Base-by-base conservation (phyloP, 2,329 filamentous ascomycete species). In the Microdochium bolleyi region DNA sequence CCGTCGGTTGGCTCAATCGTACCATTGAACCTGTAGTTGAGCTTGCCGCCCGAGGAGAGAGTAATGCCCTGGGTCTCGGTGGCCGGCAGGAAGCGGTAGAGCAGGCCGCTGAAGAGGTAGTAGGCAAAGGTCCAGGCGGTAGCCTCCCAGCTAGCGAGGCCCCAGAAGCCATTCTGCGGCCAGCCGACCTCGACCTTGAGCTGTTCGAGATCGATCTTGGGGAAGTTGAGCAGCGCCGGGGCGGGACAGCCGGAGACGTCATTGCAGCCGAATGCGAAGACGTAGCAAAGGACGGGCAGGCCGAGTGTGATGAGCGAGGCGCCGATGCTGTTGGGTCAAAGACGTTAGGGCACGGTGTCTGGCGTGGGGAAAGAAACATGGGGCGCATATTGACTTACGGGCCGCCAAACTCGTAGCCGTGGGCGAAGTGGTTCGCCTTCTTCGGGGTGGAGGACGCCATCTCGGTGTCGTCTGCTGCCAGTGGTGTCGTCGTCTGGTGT, bases 201-300 rank as follows among this genome's bases (percentile, higher is more conserved):
- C 61, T 82, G 80, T 21, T 85, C 80, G 49, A 91, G 73, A 44
- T 84, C 84, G 55, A 96, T 72, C 9, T 81, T 87, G 53, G 79
- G 84, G 30, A 88, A 91, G 59, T 79, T 77, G 37, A 95, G 78
- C 9, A 92, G 77, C 3, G 88, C 90, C 3, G 92, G 90, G 2
- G 89, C 85, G 49, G 92, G 94, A 66, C 94, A 97, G 54, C 94
- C 92, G 9, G 89, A 87, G 57, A 95, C 76, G 68, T 97, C 92
- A 73, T 96, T 97, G 79, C 92, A 96, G 62, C 87, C 76, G 65
- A 96, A 95, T 49, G 85, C 79, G 65, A 92, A 86, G 61, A 84
- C 67, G 71, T 94, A 95, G 61, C 90, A 81, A 58, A 92, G 78
- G 44, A 91, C 55, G 0, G 92, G 92, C 1, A 96, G 82, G 53